Percentiles rank a stretch among this genome's conserved stretches.
Evolutionary conservation across 192 early-diverging fungal genomes (phyloP).

Genomic region (Coemansia sp.): DNA sequence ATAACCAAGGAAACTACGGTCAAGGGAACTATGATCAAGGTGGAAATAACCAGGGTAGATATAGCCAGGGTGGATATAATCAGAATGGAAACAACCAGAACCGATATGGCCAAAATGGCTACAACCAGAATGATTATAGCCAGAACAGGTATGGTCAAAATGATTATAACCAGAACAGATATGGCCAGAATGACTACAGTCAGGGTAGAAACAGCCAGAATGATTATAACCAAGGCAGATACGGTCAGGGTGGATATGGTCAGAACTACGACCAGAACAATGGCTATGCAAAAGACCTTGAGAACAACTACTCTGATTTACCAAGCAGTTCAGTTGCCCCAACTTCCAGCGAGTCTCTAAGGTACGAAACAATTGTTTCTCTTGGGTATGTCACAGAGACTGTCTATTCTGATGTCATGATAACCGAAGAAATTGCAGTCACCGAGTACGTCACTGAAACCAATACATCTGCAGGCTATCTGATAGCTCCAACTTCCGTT

Average conservation of each 20-base stretch:
- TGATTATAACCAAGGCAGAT: neutral
- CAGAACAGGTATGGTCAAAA: neutral
- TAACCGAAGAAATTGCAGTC: neutral
- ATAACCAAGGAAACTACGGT: neutral
- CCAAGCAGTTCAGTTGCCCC: neutral
- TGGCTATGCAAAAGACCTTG: neutral
- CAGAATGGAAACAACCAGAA: neutral
- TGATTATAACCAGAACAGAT: neutral
- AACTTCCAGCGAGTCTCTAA: neutral
- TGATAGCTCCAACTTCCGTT: neutral
- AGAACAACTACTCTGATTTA: neutral
- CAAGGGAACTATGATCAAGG: neutral
- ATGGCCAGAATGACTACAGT: neutral
- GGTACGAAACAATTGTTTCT: constrained; percentile 7
- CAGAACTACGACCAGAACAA: neutral
- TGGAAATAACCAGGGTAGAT: neutral
- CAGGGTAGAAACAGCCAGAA: neutral
- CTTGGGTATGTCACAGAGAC: constrained; percentile 7
- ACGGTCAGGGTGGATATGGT: neutral
- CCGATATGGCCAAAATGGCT: neutral
- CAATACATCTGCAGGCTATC: neutral
- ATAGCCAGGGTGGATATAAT: neutral
- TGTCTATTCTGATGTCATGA: neutral
- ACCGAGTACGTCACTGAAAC: neutral
- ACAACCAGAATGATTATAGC: neutral